These are phyloP conservation scores for Annulohypoxylon bovei DNA, from an alignment of 495 filamentous ascomycete genomes.

Conservation along the genomic window DNA sequence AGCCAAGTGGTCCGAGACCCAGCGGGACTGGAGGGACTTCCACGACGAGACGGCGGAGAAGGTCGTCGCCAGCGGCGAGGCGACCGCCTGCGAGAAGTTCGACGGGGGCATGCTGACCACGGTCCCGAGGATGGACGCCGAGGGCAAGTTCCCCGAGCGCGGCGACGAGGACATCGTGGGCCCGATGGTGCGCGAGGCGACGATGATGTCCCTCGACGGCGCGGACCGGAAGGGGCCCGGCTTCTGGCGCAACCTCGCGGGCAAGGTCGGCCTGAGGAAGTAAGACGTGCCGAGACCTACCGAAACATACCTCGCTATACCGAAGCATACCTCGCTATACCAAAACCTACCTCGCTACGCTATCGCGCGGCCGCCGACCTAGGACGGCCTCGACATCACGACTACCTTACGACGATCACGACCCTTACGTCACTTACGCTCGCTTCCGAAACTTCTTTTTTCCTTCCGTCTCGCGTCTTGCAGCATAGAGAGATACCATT, in stretches of 20 bases:
- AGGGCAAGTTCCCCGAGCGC: constrained; percentile 85
- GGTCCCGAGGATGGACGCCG: constrained; percentile 64
- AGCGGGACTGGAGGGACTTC: constrained; percentile 72
- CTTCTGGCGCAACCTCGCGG: constrained; percentile 57
- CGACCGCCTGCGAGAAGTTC: constrained; percentile 42
- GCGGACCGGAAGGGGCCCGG: constrained; percentile 53
- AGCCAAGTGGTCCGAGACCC: constrained; percentile 84
- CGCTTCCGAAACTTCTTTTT: constrained; percentile 17
- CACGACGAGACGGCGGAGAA: constrained; percentile 67
- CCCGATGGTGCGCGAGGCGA: constrained; percentile 78
- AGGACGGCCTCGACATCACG: constrained; percentile 23
- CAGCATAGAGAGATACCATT: constrained; percentile 47
- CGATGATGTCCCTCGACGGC: constrained; percentile 54
- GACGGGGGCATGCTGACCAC: constrained; percentile 55
- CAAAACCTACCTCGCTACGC: too few species aligned
- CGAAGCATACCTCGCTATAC: neutral
- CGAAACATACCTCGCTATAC: neutral
- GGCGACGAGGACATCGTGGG: constrained; percentile 93
- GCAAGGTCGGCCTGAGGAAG: constrained; percentile 56
- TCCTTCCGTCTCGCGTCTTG: constrained; percentile 25
- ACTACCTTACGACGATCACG: constrained; percentile 36
- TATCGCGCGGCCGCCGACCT: constrained; percentile 8
- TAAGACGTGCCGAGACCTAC: constrained; percentile 6
- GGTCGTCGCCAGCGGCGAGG: constrained; percentile 53
- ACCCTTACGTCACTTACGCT: constrained; percentile 37